These are phyloP conservation scores for Cronartium quercuum DNA, from an alignment of 1,284 basidiomycete genomes.

Conservation along the genomic window DNA sequence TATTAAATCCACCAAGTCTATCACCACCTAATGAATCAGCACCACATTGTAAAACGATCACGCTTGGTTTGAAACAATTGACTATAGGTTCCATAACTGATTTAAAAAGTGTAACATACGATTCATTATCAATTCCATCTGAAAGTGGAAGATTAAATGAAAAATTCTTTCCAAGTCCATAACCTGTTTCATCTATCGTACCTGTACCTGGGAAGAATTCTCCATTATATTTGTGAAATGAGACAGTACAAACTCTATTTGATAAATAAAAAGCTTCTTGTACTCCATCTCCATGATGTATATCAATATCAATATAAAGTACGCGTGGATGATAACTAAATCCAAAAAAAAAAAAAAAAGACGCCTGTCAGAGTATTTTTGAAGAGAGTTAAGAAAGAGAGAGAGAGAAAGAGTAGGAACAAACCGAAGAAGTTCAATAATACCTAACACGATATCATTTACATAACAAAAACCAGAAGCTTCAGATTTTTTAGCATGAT, in stretches of 20 bases:
- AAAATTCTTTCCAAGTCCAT: conserved; percentile 87
- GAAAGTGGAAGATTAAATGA: conserved; percentile 89
- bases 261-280: conserved; percentile 97
- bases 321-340: conserved; percentile 78
- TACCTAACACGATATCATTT: conserved; percentile 88
- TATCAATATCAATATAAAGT: conserved; percentile 93
- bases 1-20: conserved; percentile 90
- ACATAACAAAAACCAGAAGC: conserved; percentile 95
- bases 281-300: conserved; percentile 93
- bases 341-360: neutral
- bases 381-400: neutral
- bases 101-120: conserved; percentile 92
- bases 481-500: conserved; percentile 92
- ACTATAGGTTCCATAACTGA: conserved; percentile 92
- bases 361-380: neutral
- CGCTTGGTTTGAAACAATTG: conserved; percentile 75
- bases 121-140: conserved; percentile 95
- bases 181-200: conserved; percentile 77
- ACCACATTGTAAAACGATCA: conserved; percentile 94
- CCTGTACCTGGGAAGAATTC: conserved; percentile 98
- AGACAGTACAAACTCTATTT: conserved; percentile 95
- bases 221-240: conserved; percentile 98
- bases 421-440: conserved; percentile 82
- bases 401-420: neutral
- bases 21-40: conserved; percentile 94